Conservation (phyloP, 2,329 filamentous ascomycete species). For the Verticillium isaacii region DNA sequence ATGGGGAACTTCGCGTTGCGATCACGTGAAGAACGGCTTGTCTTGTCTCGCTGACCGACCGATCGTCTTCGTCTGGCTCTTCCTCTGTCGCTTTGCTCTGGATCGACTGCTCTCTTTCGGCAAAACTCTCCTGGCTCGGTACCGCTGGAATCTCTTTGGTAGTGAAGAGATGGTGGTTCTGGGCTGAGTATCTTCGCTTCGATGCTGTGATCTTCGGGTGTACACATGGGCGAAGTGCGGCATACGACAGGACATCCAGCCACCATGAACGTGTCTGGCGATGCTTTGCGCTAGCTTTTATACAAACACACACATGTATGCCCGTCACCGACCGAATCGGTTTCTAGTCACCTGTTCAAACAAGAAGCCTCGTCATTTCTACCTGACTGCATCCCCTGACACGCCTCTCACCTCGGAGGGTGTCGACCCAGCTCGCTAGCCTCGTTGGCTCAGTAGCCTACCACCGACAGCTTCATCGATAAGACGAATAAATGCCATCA, state of each 20-base stretch:
- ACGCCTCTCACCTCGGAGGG: neutral
- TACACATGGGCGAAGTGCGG: neutral
- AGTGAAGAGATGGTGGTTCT: neutral
- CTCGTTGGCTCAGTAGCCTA: neutral
- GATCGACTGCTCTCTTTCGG: neutral
- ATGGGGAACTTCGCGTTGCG: neutral
- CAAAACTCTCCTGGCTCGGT: neutral
- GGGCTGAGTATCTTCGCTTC: too few species aligned
- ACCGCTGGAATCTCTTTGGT: neutral
- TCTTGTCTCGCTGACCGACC: neutral
- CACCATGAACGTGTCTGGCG: neutral
- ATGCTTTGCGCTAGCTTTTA: neutral
- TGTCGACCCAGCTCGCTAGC: neutral
- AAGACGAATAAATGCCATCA: neutral
- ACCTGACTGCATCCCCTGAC: neutral
- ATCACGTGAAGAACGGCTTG: neutral
- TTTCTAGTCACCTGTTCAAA: neutral
- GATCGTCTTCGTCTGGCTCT: neutral
- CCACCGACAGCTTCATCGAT: neutral
- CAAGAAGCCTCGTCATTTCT: neutral
- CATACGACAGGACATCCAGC: neutral
- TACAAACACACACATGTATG: neutral
- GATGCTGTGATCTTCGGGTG: neutral
- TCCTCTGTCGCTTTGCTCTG: neutral
- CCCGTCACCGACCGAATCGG: neutral